These are phyloP conservation scores for Chaetomium olivaceum DNA, from an alignment of 2,329 filamentous ascomycete genomes.

Conservation along the genomic window DNA sequence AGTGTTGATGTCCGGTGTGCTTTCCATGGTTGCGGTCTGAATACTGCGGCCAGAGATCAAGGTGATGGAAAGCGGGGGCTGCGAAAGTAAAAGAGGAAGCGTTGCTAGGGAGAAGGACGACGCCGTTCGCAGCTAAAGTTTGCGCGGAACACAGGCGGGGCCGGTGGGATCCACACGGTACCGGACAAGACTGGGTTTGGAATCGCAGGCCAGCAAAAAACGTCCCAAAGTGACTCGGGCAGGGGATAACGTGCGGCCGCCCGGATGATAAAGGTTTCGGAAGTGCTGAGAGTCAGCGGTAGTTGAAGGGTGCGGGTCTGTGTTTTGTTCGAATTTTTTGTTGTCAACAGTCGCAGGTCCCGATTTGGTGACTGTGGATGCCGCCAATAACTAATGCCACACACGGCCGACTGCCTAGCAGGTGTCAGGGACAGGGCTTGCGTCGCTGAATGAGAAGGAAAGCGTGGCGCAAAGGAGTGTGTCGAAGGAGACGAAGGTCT, in stretches of 20 bases:
- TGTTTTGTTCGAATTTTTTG: constrained; percentile 33
- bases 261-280: constrained; percentile 3
- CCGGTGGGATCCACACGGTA: constrained; percentile 31
- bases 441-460: constrained; percentile 12
- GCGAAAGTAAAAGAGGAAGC: constrained; percentile 27
- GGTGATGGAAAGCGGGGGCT: constrained; percentile 33
- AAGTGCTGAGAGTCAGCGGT: constrained; percentile 10
- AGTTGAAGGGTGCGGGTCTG: constrained; percentile 28
- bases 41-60: constrained; percentile 26
- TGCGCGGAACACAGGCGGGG: constrained; percentile 35
- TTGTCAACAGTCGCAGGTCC: constrained; percentile 35
- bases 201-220: constrained; percentile 16
- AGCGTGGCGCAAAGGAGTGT: constrained; percentile 25
- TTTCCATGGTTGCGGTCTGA: constrained; percentile 56
- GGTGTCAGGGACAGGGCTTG: constrained; percentile 1
- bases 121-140: constrained; percentile 34
- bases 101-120: constrained; percentile 33
- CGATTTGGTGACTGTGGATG: constrained; percentile 28
- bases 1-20: constrained; percentile 86
- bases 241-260: neutral
- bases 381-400: constrained; percentile 28
- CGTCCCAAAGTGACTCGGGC: neutral
- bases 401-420: constrained; percentile 1
- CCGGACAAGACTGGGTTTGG: constrained; percentile 20
- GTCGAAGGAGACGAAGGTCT: constrained; percentile 24